phyloP scores from a whole-genome alignment of 2,329 filamentous ascomycete species.

The Aspergillus floridensis region DNA sequence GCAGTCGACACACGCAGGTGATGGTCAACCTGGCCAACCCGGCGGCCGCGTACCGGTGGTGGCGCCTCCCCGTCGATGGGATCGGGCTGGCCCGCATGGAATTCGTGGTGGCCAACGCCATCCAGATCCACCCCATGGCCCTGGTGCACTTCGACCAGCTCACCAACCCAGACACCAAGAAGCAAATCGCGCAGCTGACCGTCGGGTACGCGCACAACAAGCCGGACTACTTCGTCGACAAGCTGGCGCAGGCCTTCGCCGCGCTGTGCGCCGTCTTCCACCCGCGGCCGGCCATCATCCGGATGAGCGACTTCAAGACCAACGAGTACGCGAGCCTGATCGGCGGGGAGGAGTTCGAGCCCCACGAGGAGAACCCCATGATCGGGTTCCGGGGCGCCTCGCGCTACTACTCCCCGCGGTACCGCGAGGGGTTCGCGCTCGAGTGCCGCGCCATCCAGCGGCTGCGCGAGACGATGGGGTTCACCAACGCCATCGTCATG shows the following conservation, averaged over 20 bases:
- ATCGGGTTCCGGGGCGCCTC: slow-evolving; percentile 44
- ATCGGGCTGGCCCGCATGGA: slow-evolving; percentile 45
- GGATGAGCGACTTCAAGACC: slow-evolving; percentile 44
- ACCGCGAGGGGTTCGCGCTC: slow-evolving; percentile 40
- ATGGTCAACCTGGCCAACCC: slow-evolving; percentile 44
- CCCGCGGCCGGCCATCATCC: slow-evolving; percentile 40
- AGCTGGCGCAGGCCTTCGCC: slow-evolving; percentile 37
- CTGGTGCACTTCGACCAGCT: slow-evolving; percentile 35
- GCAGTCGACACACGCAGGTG: slow-evolving; percentile 27
- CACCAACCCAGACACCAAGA: slow-evolving; percentile 24
- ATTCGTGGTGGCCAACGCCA: slow-evolving; percentile 39
- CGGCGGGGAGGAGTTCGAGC: slow-evolving; percentile 41
- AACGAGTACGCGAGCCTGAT: slow-evolving; percentile 44
- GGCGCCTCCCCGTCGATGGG: slow-evolving; percentile 39
- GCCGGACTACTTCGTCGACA: slow-evolving; percentile 42
- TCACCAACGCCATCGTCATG: slow-evolving; percentile 41
- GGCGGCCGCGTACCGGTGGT: slow-evolving; percentile 41
- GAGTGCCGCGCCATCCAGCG: slow-evolving; percentile 41
- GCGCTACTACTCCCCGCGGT: slow-evolving; percentile 42
- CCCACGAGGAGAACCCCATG: slow-evolving; percentile 43
- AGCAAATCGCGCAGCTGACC: slow-evolving; percentile 30
- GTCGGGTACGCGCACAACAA: slow-evolving; percentile 31
- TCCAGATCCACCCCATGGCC: slow-evolving; percentile 40
- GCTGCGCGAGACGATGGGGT: slow-evolving; percentile 39
- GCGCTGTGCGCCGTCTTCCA: slow-evolving; percentile 39